Conservation (phyloP, 2,329 filamentous ascomycete genomes). For the Nemania bipapillata region DNA sequence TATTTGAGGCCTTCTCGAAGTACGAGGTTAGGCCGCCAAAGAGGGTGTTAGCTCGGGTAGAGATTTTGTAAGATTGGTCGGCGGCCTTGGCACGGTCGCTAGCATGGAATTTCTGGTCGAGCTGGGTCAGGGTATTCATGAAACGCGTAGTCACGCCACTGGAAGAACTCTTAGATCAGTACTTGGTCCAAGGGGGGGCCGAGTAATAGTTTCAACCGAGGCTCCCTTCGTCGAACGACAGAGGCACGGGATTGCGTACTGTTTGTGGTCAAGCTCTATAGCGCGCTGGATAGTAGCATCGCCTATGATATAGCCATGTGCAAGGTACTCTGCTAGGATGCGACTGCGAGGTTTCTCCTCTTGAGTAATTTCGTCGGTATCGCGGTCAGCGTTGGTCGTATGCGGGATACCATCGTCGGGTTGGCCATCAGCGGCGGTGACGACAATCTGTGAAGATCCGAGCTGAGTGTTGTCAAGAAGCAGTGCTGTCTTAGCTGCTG, state of each 20-base stretch:
- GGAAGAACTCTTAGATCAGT: neutral
- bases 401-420: constrained; percentile 68
- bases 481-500: constrained; percentile 94
- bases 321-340: constrained; percentile 95
- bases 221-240: neutral
- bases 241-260: constrained; percentile 54
- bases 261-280: constrained; percentile 87
- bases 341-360: constrained; percentile 96
- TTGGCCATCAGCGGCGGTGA: constrained; percentile 74
- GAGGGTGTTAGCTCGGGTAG: constrained; percentile 73
- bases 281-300: constrained; percentile 80
- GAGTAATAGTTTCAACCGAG: neutral
- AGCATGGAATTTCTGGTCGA: constrained; percentile 88
- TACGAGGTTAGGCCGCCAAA: constrained; percentile 79
- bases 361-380: constrained; percentile 80
- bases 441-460: constrained; percentile 82
- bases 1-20: constrained; percentile 91
- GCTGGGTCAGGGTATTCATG: constrained; percentile 76
- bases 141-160: constrained; percentile 81
- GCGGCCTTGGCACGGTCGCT: constrained; percentile 85
- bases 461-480: constrained; percentile 97
- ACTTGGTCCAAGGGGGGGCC: neutral
- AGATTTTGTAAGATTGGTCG: constrained; percentile 86
- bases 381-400: constrained; percentile 65
- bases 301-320: constrained; percentile 88